Evolutionary conservation across 2,329 filamentous ascomycete species (phyloP).

Genomic region (Cucurbitaria berberidis): DNA sequence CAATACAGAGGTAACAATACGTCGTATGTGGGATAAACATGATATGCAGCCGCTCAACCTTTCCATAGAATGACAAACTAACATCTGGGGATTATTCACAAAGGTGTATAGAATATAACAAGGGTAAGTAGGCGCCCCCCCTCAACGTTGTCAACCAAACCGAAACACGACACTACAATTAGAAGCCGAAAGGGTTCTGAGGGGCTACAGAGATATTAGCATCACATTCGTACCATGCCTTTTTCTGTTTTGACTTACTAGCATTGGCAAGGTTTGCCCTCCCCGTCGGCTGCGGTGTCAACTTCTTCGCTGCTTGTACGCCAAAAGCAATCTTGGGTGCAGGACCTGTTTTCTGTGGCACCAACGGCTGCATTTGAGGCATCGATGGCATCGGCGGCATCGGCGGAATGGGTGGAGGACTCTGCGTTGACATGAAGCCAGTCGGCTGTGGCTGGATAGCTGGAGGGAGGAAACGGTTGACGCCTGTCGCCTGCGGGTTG

Average conservation of each 20-base stretch:
- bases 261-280: conserved; percentile 92
- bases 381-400: conserved; percentile 62
- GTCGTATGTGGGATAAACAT: conserved; percentile 1
- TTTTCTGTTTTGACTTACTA: conserved; percentile 70
- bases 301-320: conserved; percentile 73
- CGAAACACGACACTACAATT: conserved; percentile 22
- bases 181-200: conserved; percentile 74
- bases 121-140: background rate
- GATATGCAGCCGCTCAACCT: conserved; percentile 2
- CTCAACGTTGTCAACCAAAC: background rate
- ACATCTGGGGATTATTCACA: conserved; percentile 22
- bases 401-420: conserved; percentile 64
- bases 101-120: conserved; percentile 8
- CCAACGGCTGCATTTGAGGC: conserved; percentile 66
- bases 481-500: conserved; percentile 62
- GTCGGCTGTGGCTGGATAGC: conserved; percentile 61
- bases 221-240: background rate
- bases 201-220: conserved; percentile 60
- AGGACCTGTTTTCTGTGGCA: conserved; percentile 83
- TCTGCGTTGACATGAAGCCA: conserved; percentile 57
- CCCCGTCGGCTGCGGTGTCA: conserved; percentile 86
- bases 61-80: background rate
- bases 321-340: conserved; percentile 90
- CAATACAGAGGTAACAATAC: background rate
- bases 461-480: conserved; percentile 55